Evolutionary conservation across 148 eudicot genomes (phyloP).

Genomic region (Hydrangea macrophylla): DNA sequence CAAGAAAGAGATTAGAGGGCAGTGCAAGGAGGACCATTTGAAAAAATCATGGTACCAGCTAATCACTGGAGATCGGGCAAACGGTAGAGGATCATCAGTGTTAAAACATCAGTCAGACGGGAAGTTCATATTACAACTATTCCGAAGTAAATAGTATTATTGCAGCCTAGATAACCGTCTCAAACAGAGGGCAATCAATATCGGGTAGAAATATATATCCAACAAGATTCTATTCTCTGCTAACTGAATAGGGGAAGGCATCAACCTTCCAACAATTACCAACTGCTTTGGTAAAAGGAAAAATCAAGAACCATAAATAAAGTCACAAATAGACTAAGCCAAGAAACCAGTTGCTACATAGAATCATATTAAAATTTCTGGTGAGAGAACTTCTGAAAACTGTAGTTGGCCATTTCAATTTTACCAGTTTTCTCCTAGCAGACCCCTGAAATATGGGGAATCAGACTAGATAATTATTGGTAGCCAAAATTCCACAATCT

Average conservation of each 20-base stretch:
- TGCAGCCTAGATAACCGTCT: neutral
- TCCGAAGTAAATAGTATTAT: neutral
- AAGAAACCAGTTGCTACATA: neutral
- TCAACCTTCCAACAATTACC: neutral
- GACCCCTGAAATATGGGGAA: neutral
- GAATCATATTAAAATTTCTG: neutral
- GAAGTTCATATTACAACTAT: neutral
- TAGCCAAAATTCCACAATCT: no score
- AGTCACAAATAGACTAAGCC: neutral
- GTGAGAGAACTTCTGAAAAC: neutral
- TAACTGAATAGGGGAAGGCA: neutral
- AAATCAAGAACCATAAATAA: neutral
- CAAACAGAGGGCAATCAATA: neutral
- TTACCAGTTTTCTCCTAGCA: neutral
- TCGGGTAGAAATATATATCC: neutral
- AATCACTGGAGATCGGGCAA: neutral
- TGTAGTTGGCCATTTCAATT: neutral
- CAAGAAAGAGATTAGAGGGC: neutral
- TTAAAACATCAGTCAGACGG: neutral
- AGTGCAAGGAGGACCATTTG: neutral
- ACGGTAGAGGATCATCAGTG: neutral
- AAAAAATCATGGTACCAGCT: neutral
- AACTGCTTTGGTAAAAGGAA: neutral
- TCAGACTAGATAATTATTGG: neutral
- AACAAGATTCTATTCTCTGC: neutral